Base-by-base conservation (phyloP, 2,329 filamentous ascomycete genomes). In the Pestalotiopsis sp. region DNA sequence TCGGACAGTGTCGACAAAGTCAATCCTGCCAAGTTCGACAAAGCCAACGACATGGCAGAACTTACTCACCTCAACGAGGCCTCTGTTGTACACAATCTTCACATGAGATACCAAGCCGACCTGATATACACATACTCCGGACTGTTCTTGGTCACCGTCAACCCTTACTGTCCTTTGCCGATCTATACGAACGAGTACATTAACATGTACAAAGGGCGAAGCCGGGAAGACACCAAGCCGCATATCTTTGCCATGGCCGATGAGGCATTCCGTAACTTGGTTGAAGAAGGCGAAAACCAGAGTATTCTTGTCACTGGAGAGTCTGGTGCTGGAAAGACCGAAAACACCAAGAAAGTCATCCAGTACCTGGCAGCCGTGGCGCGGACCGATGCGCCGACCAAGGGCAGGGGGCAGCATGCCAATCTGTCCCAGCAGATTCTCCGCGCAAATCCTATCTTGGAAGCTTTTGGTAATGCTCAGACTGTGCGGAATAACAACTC, bases 341-440 rank as follows among this genome's bases (percentile, higher is more conserved):
- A 99, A 79, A 99, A 99, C 78, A 99, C 96, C 17, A 99, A 99
- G 79, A 99, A 99, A 80, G 96, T 99, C 74, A 99, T 99, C 67
- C 97, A 99, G 76, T 99, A 99, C 77, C 89, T 99, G 58, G 96
- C 96, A 14, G 94, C 96, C 1, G 96, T 99, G 60, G 96, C 96
- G 11, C 92, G 93, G 57, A 90, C 93, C 0, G 95, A 98, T 69
- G 90, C 91, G 0, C 87, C 91, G 2, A 78, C 87, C 80, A 83
- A 91, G 85, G 82, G 85, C 82, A 81, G 91, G 83, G 78, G 80
- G 4, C 85, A 87, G 72, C 89, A 95, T 70, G 92, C 94, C 13
- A 97, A 94, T 69, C 89, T 99, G 11, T 98, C 97, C 0, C 94
- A 98, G 74, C 97, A 99, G 81, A 99, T 99, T 45, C 84, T 99